Conservation (phyloP, 495 filamentous ascomycete genomes). For the Penicillium taxi region DNA sequence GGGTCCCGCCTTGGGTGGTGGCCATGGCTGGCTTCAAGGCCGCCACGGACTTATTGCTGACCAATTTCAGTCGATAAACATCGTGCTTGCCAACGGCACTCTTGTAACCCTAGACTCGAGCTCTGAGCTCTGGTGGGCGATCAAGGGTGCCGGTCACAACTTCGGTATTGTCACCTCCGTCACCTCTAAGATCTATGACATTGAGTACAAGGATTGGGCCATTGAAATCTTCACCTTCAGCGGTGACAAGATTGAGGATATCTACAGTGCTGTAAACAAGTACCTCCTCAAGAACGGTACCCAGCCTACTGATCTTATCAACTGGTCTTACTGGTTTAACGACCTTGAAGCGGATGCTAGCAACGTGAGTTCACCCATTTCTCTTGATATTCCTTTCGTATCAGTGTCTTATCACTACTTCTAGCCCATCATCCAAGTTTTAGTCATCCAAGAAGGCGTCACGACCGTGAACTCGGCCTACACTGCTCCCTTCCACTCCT, state of each 20-base stretch:
- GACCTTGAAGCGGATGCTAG: slow-evolving; percentile 28
- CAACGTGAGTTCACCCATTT: slow-evolving; percentile 9
- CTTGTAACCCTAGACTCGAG: slow-evolving; percentile 26
- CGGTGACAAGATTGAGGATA: slow-evolving; percentile 39
- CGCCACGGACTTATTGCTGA: slow-evolving; percentile 53
- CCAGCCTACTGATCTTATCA: slow-evolving; percentile 36
- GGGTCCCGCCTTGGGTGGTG: slow-evolving; percentile 53
- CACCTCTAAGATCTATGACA: slow-evolving; percentile 41
- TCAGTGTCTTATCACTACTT: neutral
- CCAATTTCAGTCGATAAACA: slow-evolving; percentile 42
- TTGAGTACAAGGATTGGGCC: slow-evolving; percentile 30
- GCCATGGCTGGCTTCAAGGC: slow-evolving; percentile 53
- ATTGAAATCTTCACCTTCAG: slow-evolving; percentile 40
- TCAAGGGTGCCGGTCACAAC: slow-evolving; percentile 55
- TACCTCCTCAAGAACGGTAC: slow-evolving; percentile 30
- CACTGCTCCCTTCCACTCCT: slow-evolving; percentile 35
- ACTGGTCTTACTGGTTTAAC: slow-evolving; percentile 47
- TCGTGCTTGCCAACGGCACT: slow-evolving; percentile 52
- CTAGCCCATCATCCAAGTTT: slow-evolving; percentile 40
- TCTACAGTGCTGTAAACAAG: slow-evolving; percentile 42
- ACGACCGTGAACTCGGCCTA: slow-evolving; percentile 31
- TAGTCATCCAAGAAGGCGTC: slow-evolving; percentile 45
- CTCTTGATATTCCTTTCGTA: neutral
- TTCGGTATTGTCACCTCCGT: slow-evolving; percentile 52
- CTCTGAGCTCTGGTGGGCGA: slow-evolving; percentile 48